Percentiles rank a stretch among this genome's conserved stretches.
Evolutionary conservation across 2,329 filamentous ascomycete genomes (phyloP).

Genomic region (Septoria petroselini): DNA sequence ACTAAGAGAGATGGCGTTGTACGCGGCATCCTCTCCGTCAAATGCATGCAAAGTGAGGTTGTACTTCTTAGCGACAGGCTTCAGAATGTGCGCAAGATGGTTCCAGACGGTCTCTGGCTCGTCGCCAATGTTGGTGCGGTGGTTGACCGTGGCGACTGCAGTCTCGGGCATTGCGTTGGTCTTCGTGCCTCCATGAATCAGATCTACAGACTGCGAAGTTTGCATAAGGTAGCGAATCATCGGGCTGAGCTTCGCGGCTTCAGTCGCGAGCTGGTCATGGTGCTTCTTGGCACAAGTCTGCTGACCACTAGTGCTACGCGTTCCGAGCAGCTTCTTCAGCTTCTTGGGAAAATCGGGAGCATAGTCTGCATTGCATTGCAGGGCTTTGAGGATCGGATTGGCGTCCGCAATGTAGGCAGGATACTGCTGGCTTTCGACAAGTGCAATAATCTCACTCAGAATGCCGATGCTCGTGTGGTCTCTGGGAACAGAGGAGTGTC

Average conservation of each 20-base stretch:
- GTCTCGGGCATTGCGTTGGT: conserved; percentile 58
- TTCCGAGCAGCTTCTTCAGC: conserved; percentile 35
- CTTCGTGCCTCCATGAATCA: conserved; percentile 56
- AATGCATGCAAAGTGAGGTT: conserved; percentile 51
- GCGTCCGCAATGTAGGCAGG: conserved; percentile 49
- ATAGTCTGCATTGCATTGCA: conserved; percentile 58
- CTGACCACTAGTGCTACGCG: conserved; percentile 14
- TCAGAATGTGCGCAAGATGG: conserved; percentile 48
- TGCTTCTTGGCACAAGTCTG: conserved; percentile 42
- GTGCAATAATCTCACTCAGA: conserved; percentile 61
- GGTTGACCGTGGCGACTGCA: conserved; percentile 53
- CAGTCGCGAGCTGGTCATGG: conserved; percentile 37
- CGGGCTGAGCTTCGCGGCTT: conserved; percentile 41
- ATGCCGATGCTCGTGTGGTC: conserved; percentile 69
- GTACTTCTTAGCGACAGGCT: conserved; percentile 49
- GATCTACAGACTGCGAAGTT: conserved; percentile 56
- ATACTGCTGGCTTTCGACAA: conserved; percentile 61
- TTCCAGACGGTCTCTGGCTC: conserved; percentile 47
- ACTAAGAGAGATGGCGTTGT: conserved; percentile 35
- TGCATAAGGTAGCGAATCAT: conserved; percentile 54
- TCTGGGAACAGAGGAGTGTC: conserved; percentile 55
- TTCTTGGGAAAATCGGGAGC: conserved; percentile 48
- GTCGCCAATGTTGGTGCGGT: conserved; percentile 57
- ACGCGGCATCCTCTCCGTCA: conserved; percentile 40
- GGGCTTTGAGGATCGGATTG: conserved; percentile 56